Base-by-base conservation (phyloP, 2,329 filamentous ascomycete species). In the Clonostachys rosea region DNA sequence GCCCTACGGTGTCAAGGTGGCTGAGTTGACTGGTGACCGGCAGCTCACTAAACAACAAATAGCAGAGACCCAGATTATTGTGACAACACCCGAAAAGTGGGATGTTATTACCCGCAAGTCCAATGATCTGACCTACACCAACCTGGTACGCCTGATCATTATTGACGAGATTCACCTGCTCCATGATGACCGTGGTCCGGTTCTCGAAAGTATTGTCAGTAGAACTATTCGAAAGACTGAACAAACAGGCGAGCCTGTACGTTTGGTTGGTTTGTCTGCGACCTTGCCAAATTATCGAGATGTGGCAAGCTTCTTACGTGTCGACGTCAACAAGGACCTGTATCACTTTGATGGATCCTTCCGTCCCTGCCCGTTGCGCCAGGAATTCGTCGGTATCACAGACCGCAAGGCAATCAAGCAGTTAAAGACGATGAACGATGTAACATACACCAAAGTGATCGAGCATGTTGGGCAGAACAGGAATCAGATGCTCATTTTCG, bases 361-460 rank as follows among this genome's bases (percentile, higher is more conserved):
- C 74, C 81, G 94, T 57, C 95, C 94, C 51, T 99, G 94, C 64
- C 94, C 94, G 2, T 69, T 99, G 57, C 91, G 89, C 58, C 94
- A 99, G 64, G 95, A 99, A 65, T 99, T 97, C 61, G 89, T 99
- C 55, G 94, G 94, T 46, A 88, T 99, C 40, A 96, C 92, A 0
- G 94, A 99, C 56, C 95, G 94, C 71, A 97, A 97, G 66, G 89
- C 94, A 6, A 99, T 99, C 70, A 99, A 97, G 70, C 94, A 99
- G 66, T 75, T 99, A 47, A 96, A 97, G 76, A 95, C 89, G 1
- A 99, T 99, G 94, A 99, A 99, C 61, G 94, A 99, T 58, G 91
- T 99, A 47, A 96, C 91, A 49, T 99, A 99, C 67, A 95, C 86
- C 54, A 99, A 99, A 67, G 91, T 96, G 30, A 81, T 99, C 47